Evolutionary conservation across 768 basidiomycete species (phyloP).

Genomic region (Gymnopilus junonius): DNA sequence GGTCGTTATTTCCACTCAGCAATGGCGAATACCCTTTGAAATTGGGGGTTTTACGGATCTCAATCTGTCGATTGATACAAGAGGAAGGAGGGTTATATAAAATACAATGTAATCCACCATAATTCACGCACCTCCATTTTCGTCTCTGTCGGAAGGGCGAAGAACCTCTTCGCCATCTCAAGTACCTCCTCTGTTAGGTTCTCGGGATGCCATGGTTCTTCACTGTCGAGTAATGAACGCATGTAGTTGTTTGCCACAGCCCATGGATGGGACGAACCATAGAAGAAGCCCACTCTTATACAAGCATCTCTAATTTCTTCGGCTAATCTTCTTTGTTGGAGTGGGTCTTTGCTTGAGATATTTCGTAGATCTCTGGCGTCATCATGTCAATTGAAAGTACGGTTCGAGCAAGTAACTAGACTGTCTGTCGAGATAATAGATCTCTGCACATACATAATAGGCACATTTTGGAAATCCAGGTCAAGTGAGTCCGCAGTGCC

Average conservation of each 20-base stretch:
- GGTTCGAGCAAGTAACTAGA: neutral
- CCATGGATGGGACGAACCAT: conserved; percentile 46
- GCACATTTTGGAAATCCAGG: conserved; percentile 38
- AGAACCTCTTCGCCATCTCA: conserved; percentile 61
- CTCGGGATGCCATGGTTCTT: conserved; percentile 77
- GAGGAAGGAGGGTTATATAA: neutral
- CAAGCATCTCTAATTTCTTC: conserved; percentile 72
- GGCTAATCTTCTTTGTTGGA: conserved; percentile 50
- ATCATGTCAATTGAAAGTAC: neutral
- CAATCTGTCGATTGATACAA: conserved; percentile 52
- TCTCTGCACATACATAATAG: conserved; percentile 37
- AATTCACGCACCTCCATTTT: conserved; percentile 66
- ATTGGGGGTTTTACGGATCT: conserved; percentile 66
- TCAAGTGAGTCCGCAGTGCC: conserved; percentile 24
- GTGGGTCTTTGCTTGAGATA: conserved; percentile 40
- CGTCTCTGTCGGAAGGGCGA: conserved; percentile 58
- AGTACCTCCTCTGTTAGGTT: conserved; percentile 49
- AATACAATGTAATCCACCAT: neutral
- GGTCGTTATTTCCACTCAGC: conserved; percentile 75
- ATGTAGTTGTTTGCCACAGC: neutral
- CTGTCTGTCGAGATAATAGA: neutral
- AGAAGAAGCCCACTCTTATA: conserved; percentile 85
- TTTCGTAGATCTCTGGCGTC: conserved; percentile 47
- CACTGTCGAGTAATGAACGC: conserved; percentile 43
- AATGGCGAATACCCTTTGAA: conserved; percentile 81